Evolutionary conservation across 306 rosid species (phyloP), one percentile per base, ranked within the genome.

Genomic region (Nissolia schottii): DNA sequence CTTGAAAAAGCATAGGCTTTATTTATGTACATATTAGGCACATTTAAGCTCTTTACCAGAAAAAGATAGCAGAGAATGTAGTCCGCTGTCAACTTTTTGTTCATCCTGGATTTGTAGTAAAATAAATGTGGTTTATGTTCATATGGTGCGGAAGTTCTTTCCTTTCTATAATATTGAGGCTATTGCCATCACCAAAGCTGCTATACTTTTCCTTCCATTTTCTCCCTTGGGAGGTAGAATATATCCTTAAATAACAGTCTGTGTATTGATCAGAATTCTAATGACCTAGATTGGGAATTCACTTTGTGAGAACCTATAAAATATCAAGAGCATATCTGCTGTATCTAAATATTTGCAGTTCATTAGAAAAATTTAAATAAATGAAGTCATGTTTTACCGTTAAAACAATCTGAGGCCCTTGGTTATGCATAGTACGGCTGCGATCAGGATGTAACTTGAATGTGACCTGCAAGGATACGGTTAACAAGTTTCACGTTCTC

Each of bases 21-120:
- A 67, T 79, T 71, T 31, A 34, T 86, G 92, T 91, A 86, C 82
- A 90, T 87, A 86, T 76, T 76, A 85, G 72, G 80, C 80, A 81
- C 79, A 57, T 75, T 34, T 15, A 60, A 70, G 34, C 65, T 56
- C 83, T 74, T 70, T 83, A 75, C 77, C 64, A 57, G 45, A 49
- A 67, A 71, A 75, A 76, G 82, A 82, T 66, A 71, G 81, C 80
- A 60, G 64, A 64, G 56, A 81, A 57, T 81, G 73, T 81, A 84
- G 89, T 56, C 61, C 51, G 57, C 51, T 73, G 41, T 66, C 31
- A 48, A 45, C 24, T 49, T 29, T 45, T 12, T 71, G 53, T 68
- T 67, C 37, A 69, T 12, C 65, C 65, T 45, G 73, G 65, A 70
- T 57, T 50, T 67, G 77, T 59, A 62, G 76, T 60, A 68, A 80